A percentile compares a stretch with the other conserved stretches of the same genome.
These are phyloP conservation scores for Monilinia laxa DNA, from an alignment of 2,329 filamentous ascomycete genomes.

Conservation along the genomic window DNA sequence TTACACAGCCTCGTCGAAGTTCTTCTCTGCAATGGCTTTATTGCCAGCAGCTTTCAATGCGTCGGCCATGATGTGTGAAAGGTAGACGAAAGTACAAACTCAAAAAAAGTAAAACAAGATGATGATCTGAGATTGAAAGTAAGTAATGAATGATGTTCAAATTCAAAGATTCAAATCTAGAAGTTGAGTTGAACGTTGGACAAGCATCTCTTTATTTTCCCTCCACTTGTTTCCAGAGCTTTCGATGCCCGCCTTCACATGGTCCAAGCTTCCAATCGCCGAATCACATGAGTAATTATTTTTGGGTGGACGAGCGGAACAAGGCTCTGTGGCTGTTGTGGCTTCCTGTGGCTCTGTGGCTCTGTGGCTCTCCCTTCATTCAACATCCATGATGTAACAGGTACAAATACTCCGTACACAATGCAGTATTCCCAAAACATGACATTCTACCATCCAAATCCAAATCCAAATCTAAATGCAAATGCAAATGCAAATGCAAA, in stretches of 20 bases:
- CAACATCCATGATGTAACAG: no score
- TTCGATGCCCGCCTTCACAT: conserved; percentile 14
- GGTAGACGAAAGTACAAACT: neutral
- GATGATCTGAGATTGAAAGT: neutral
- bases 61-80: conserved; percentile 50
- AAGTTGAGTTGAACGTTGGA: conserved; percentile 2
- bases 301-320: neutral
- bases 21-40: conserved; percentile 96
- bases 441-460: no score
- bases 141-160: neutral
- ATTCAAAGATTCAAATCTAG: neutral
- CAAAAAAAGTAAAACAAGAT: neutral
- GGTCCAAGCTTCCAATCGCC: conserved; percentile 10
- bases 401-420: no score
- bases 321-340: neutral
- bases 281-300: conserved; percentile 11
- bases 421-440: no score
- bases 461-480: no score
- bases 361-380: no score
- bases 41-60: conserved; percentile 92
- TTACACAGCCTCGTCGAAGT: conserved; percentile 94
- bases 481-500: no score
- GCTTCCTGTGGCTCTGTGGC: no score
- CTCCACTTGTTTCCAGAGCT: conserved; percentile 20
- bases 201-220: conserved; percentile 20